Evolutionary conservation across 371 early-diverging fungal genomes (phyloP).

Genomic region (Parasitella parasitica): DNA sequence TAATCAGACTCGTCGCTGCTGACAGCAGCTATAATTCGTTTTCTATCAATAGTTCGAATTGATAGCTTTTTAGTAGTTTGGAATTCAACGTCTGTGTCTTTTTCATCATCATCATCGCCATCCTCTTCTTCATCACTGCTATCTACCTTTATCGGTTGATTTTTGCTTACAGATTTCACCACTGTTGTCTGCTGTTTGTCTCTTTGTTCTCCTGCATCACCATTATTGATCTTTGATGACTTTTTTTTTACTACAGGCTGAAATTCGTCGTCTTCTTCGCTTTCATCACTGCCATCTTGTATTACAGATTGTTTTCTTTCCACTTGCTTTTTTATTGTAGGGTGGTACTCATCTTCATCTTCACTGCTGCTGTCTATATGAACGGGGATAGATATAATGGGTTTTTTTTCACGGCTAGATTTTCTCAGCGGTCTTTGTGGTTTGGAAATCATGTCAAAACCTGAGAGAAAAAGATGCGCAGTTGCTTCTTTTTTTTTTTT

Average conservation of each 20-base stretch:
- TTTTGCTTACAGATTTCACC: not conserved
- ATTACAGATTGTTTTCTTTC: not conserved
- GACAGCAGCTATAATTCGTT: not conserved
- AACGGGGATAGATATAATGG: not conserved
- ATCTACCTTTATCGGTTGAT: not conserved
- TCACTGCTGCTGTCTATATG: not conserved
- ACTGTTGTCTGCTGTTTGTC: not conserved
- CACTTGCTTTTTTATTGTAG: not conserved
- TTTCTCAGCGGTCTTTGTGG: not conserved
- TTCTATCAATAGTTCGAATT: not conserved
- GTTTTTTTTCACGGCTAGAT: not conserved
- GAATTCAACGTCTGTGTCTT: not conserved
- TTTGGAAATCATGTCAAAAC: not conserved
- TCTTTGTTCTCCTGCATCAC: not conserved
- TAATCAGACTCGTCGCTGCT: conserved; percentile 29
- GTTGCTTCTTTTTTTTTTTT: no score
- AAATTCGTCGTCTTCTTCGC: conserved; percentile 3
- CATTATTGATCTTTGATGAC: not conserved
- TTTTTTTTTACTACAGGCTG: not conserved
- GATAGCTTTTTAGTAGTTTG: not conserved
- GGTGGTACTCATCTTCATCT: not conserved
- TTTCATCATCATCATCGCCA: not conserved
- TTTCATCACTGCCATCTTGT: not conserved
- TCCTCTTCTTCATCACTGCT: not conserved
- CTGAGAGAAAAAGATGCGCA: not conserved